Evolutionary conservation across 768 basidiomycete genomes (phyloP).

Genomic region (Multifurca ochricompacta): DNA sequence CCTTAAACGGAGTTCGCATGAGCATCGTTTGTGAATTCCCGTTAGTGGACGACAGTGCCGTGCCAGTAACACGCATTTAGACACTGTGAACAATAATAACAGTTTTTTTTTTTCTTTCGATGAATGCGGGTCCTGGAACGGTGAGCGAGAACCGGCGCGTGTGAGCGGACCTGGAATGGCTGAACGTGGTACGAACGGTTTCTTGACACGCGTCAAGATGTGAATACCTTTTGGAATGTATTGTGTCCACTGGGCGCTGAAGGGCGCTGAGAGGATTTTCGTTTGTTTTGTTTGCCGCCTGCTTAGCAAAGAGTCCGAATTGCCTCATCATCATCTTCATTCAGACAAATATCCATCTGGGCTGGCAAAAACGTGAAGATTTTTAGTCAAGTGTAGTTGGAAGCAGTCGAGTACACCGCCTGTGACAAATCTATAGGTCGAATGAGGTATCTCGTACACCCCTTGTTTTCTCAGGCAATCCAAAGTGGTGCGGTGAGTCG

Average conservation of each 20-base stretch:
- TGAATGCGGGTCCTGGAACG: background rate
- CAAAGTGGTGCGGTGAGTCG: background rate
- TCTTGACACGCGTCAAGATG: background rate
- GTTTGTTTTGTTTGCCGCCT: no score
- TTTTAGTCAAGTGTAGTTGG: background rate
- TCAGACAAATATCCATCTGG: background rate
- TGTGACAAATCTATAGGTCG: conserved; percentile 1
- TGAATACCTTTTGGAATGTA: background rate
- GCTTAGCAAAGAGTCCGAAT: no score
- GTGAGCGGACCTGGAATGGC: background rate
- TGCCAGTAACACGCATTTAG: background rate
- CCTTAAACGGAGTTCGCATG: background rate
- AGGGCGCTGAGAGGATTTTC: no score
- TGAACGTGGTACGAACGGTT: background rate
- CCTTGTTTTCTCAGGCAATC: background rate
- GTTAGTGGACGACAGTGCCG: background rate
- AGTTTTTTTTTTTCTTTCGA: no score
- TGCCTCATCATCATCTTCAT: no score
- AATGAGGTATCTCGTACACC: conserved; percentile 3
- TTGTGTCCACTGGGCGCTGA: background rate
- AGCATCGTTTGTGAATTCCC: background rate
- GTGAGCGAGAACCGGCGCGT: conserved; percentile 1
- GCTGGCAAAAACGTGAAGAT: no score
- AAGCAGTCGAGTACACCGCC: background rate
- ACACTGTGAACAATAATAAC: background rate